Evolutionary conservation across 306 rosid genomes (phyloP), one percentile per base, ranked within the genome.

Genomic region (Amphicarpaea edgeworthii): DNA sequence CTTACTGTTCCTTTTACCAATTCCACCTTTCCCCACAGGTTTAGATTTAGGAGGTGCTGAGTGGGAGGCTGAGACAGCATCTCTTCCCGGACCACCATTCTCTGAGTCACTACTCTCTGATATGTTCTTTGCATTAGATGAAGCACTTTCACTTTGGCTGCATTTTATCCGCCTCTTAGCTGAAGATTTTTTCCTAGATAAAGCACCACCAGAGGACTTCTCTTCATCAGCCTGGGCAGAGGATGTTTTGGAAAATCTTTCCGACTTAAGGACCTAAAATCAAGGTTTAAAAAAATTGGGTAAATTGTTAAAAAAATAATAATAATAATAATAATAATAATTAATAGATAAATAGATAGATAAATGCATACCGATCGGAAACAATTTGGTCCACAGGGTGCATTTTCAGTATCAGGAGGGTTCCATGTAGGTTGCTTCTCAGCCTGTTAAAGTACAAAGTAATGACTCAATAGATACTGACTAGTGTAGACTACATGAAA

Each of bases 81-180:
- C 96, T 76, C 87, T 85, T 74, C 91, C 91, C 9, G 82, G 83
- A 81, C 90, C 99, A 81, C 90, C 99, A 86, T 84, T 87, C 81
- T 96, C 99, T 5, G 99, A 96, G 90, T 88, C 99, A 50, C 97
- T 92, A 87, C 99, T 92, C 84, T 92, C 98, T 19, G 93, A 90
- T 51, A 90, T 79, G 80, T 86, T 89, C 80, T 87, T 92, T 41
- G 93, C 97, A 81, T 90, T 92, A 60, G 99, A 96, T 57, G 99
- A 92, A 85, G 97, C 93, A 77, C 97, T 89, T 88, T 90, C 99
- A 88, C 96, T 92, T 80, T 85, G 97, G 77, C 79, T 82, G 71
- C 86, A 80, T 82, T 89, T 90, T 16, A 69, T 70, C 83, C 87
- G 86, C 85, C 81, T 89, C 82, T 87, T 91, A 58, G 82, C 83